phyloP scores from a whole-genome alignment of 306 rosid genomes.

The Cicer bijugum region DNA sequence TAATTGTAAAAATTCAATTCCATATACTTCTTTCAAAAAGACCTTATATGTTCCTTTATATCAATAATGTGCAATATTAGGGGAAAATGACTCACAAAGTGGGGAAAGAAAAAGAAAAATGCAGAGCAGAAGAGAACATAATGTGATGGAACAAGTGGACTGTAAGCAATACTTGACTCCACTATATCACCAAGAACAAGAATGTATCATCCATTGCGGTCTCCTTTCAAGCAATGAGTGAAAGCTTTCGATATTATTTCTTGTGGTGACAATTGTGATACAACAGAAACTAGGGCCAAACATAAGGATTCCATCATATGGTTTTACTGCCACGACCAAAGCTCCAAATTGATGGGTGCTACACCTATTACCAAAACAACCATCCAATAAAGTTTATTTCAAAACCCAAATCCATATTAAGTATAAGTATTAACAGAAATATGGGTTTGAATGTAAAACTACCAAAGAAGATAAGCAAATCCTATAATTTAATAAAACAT shows the following conservation, averaged over 20 bases:
- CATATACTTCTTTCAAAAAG: too few species aligned
- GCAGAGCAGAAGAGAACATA: constrained; percentile 63
- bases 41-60: too few species aligned
- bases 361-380: constrained; percentile 69
- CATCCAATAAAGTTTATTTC: constrained; percentile 43
- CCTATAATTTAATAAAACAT: too few species aligned
- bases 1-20: too few species aligned
- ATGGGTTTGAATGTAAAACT: constrained; percentile 21
- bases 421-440: constrained; percentile 9
- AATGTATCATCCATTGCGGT: constrained; percentile 86
- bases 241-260: constrained; percentile 80
- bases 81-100: too few species aligned
- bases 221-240: constrained; percentile 95
- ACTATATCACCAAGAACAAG: constrained; percentile 95
- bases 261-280: constrained; percentile 82
- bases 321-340: constrained; percentile 82
- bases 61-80: too few species aligned
- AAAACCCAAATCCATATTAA: constrained; percentile 33
- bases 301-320: constrained; percentile 91
- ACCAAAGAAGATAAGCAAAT: background rate
- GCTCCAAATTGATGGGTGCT: constrained; percentile 82
- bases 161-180: constrained; percentile 90
- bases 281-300: constrained; percentile 83
- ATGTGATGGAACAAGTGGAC: constrained; percentile 96
- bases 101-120: background rate